Percentiles rank a stretch among this genome's conserved stretches.
These are phyloP conservation scores for Cryptococcus sp. DNA, from an alignment of 1,284 basidiomycete species.

Conservation along the genomic window DNA sequence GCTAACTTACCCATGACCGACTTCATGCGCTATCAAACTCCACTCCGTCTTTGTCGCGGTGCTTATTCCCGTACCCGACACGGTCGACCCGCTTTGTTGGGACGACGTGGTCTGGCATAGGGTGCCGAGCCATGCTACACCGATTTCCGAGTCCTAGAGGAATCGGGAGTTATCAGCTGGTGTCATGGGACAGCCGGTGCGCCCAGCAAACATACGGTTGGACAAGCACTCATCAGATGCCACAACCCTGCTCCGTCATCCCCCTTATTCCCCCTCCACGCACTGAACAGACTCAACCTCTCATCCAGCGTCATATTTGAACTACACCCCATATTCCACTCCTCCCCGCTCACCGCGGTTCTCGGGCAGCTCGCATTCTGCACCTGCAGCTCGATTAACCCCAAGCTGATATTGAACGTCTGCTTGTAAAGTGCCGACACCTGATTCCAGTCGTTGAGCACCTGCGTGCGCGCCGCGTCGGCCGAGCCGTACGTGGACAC, in stretches of 20 bases:
- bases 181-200: background rate
- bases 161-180: background rate
- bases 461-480: conserved; percentile 66
- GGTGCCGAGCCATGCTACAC: conserved; percentile 84
- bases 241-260: conserved; percentile 74
- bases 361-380: conserved; percentile 53
- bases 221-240: conserved; percentile 86
- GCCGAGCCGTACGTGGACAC: conserved; percentile 60
- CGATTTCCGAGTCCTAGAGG: conserved; percentile 60
- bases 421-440: conserved; percentile 73
- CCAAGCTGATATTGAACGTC: conserved; percentile 82
- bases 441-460: conserved; percentile 65
- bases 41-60: conserved; percentile 60
- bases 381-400: conserved; percentile 63
- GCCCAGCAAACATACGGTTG: conserved; percentile 59
- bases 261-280: conserved; percentile 70
- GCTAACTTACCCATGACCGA: conserved; percentile 52
- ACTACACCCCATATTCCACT: conserved; percentile 54
- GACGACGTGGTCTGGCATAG: conserved; percentile 62
- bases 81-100: conserved; percentile 55
- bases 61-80: conserved; percentile 81
- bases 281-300: conserved; percentile 73
- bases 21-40: conserved; percentile 73
- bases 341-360: conserved; percentile 40
- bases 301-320: conserved; percentile 59